These are phyloP conservation scores for Kazachstania sp. DNA, from an alignment of 1,139 yeast species.

Conservation along the genomic window DNA sequence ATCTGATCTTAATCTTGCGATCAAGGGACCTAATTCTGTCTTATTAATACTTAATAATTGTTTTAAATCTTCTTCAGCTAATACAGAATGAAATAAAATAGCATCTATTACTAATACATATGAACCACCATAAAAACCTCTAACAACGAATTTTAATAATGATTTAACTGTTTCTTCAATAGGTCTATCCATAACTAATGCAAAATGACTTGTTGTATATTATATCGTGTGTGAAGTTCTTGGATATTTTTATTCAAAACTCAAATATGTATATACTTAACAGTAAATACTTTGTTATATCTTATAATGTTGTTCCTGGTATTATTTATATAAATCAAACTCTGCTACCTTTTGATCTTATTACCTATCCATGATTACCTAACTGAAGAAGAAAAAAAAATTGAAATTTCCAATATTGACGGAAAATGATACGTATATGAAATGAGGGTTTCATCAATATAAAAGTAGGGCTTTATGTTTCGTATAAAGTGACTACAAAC, in stretches of 20 bases:
- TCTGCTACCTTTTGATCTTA: too few relatives aligned
- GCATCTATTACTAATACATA: conserved; percentile 83
- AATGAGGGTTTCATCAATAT: too few relatives aligned
- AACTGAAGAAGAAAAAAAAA: too few relatives aligned
- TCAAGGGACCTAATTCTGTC: conserved; percentile 76
- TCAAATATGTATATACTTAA: neutral
- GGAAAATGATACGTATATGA: too few relatives aligned
- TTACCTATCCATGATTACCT: too few relatives aligned
- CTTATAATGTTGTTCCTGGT: too few relatives aligned
- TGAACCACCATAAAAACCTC: conserved; percentile 85
- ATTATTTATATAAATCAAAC: too few relatives aligned
- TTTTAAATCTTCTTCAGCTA: conserved; percentile 89
- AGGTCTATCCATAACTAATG: conserved; percentile 29
- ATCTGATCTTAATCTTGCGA: conserved; percentile 79
- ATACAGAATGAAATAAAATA: conserved; percentile 73
- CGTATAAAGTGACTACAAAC: too few relatives aligned
- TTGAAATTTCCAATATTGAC: too few relatives aligned
- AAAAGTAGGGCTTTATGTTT: too few relatives aligned
- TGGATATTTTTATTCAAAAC: neutral
- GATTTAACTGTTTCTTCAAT: conserved; percentile 34
- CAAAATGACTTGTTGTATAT: neutral
- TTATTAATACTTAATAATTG: conserved; percentile 73
- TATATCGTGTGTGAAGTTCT: neutral
- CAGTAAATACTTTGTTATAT: too few relatives aligned
- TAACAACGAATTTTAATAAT: conserved; percentile 47